phyloP scores from a whole-genome alignment of 2,329 filamentous ascomycete genomes.

The Escovopsis weberi region DNA sequence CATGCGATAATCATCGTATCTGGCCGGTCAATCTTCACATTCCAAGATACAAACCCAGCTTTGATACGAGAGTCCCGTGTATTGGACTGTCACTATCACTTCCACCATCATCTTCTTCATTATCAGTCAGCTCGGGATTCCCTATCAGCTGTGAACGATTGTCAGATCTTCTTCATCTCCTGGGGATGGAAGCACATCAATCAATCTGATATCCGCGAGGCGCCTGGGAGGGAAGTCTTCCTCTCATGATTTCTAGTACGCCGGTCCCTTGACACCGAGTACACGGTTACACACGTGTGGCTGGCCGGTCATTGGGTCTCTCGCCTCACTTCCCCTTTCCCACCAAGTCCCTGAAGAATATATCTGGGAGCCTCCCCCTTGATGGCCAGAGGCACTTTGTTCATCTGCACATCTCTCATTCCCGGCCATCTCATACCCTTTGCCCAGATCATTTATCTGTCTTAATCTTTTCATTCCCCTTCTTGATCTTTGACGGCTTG shows the following conservation, averaged over 20 bases:
- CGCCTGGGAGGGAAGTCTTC: background rate
- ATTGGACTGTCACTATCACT: no score
- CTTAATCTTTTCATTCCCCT: background rate
- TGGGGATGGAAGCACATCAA: background rate
- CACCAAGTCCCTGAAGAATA: background rate
- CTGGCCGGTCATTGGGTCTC: background rate
- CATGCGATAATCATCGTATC: background rate
- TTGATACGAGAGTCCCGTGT: no score
- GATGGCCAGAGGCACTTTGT: background rate
- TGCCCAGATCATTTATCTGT: background rate
- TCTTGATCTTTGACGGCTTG: background rate
- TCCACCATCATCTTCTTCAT: no score
- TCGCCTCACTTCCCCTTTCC: background rate
- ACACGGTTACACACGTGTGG: background rate
- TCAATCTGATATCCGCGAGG: background rate
- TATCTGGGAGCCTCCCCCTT: background rate
- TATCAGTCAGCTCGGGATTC: no score
- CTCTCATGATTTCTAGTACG: no score
- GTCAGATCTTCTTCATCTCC: slow-evolving; percentile 1
- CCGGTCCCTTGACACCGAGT: no score
- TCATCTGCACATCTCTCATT: background rate
- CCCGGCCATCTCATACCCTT: no score
- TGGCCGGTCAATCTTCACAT: background rate
- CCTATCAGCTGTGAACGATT: background rate
- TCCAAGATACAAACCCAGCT: background rate